Base-by-base conservation (phyloP, 192 early-diverging fungal genomes). In the Radiomyces spectabilis region DNA sequence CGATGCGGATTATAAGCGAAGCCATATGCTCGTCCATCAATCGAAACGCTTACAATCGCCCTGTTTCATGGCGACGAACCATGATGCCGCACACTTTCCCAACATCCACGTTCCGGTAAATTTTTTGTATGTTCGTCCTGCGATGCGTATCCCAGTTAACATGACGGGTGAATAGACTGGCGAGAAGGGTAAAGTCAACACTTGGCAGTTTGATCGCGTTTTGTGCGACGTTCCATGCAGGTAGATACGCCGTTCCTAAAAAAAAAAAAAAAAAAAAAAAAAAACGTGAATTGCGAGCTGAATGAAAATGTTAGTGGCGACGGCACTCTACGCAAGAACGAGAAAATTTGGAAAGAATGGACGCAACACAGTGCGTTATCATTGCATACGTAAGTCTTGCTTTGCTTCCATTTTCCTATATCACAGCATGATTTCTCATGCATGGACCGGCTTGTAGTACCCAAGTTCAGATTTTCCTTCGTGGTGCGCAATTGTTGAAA, bases 291-390 rank as follows among this genome's bases (percentile, higher is more conserved):
- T 22, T n/a, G n/a, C n/a, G n/a, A n/a, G n/a, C n/a, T n/a, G n/a
- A 41, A 6, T 8, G 0, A 25, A 25, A 3, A 18, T 12, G 4
- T 54, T 68, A 83, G 89, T 56, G 97, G 97, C 50, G 97, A 99
- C 61, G 97, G 94, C 24, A 99, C 97, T 1, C 69, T 97, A 29
- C 84, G 97, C 61, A 99, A 99, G 72, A 99, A 99, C 68, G 76
- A 80, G 56, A 76, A 77, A 46, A 88, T 98, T 27, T 99, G 93
- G 94, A 82, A 77, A 49, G 82, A 81, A 45, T 99, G 95, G 95
- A 71, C 69, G 4, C 64, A 81, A 49, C 82, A 76, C 22, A 77
- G 78, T 46, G 91, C 85, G 15, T 79, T 93, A 57, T 75, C 73
- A 32, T 81, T 99, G 39, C 93, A 97, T 65, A 75, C 75, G 70